phyloP scores from a whole-genome alignment of 2,329 filamentous ascomycete genomes.

The Aureobasidium sp. region DNA sequence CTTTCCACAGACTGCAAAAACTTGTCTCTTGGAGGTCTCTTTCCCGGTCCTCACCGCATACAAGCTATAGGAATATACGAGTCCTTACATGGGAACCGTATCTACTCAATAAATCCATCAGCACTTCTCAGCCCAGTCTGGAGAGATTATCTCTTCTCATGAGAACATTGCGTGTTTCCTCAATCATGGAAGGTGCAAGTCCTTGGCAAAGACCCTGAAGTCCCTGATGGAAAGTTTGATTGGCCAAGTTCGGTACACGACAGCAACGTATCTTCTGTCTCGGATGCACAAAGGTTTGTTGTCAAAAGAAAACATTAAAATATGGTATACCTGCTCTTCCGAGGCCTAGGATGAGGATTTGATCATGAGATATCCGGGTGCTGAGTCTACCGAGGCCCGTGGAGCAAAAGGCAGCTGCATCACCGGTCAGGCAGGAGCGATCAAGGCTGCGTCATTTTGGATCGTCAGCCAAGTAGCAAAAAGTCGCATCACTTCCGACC shows the following conservation, averaged over 20 bases:
- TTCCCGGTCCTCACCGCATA: no score
- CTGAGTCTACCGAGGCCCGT: neutral
- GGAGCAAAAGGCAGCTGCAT: neutral
- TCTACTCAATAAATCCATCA: no score
- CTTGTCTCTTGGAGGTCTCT: neutral
- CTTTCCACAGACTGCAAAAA: neutral
- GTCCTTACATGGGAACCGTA: no score
- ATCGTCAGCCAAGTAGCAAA: constrained; percentile 14
- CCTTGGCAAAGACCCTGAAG: constrained; percentile 5
- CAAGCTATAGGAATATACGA: no score
- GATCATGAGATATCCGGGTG: neutral
- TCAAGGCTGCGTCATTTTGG: constrained; percentile 12
- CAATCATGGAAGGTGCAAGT: neutral
- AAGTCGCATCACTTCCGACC: neutral
- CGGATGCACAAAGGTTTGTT: neutral
- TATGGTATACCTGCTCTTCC: neutral
- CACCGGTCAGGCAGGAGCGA: neutral
- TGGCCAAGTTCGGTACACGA: constrained; percentile 4
- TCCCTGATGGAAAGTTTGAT: neutral
- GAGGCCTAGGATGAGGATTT: neutral
- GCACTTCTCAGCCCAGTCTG: no score
- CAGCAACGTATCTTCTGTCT: neutral
- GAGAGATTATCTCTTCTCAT: no score
- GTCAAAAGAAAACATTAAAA: neutral
- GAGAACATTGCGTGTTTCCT: no score